Evolutionary conservation across 208 protist genomes (phyloP).

Genomic region (Acanthamoeba lenticulata): DNA sequence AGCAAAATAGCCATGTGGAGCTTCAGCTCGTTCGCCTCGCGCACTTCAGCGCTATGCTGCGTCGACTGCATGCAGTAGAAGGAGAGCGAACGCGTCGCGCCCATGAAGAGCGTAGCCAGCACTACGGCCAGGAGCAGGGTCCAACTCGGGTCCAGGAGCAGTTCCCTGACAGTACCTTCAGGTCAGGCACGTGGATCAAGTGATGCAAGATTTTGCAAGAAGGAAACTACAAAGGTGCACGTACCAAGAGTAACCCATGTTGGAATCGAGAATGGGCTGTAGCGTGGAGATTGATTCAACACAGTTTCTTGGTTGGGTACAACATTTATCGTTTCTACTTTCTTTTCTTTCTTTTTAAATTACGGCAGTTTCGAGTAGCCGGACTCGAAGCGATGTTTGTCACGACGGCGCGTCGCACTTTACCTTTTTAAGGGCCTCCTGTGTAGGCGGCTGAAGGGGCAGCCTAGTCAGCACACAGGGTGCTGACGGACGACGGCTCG

Average conservation of each 20-base stretch:
- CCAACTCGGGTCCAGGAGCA: conserved; percentile 41
- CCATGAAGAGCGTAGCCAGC: background rate
- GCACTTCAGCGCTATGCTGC: background rate
- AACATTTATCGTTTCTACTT: background rate
- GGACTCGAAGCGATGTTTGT: too few species aligned
- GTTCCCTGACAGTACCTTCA: too few species aligned
- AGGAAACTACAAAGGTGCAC: background rate
- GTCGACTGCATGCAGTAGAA: background rate
- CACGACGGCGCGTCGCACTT: too few species aligned
- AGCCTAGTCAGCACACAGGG: too few species aligned
- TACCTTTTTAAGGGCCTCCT: too few species aligned
- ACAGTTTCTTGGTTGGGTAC: background rate
- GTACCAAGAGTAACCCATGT: background rate
- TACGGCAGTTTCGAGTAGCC: too few species aligned
- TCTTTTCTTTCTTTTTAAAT: background rate
- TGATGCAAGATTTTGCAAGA: too few species aligned
- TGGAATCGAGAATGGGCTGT: too few species aligned
- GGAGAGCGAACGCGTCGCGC: conserved; percentile 20
- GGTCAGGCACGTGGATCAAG: too few species aligned
- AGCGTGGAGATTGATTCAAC: too few species aligned
- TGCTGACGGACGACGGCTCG: too few species aligned
- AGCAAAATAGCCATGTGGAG: conserved; percentile 47
- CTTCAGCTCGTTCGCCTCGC: conserved; percentile 57
- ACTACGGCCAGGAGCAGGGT: background rate
- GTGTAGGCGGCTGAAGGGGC: too few species aligned